Evolutionary conservation across 2,329 filamentous ascomycete species (phyloP).

Genomic region (Trichoderma cornu-damae): DNA sequence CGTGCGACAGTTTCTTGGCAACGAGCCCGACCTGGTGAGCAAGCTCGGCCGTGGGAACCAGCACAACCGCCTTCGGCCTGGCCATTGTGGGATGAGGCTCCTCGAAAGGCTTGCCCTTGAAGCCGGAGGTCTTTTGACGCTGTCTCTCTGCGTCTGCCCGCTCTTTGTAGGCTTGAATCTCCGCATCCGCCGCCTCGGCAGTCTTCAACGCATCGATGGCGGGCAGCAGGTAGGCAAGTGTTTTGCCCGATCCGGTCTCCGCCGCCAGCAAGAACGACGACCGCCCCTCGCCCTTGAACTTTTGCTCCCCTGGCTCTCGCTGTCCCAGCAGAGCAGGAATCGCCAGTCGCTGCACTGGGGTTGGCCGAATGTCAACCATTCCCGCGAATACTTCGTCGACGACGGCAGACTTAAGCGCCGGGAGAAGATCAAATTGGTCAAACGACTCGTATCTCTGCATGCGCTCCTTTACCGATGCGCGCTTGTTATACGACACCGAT

Average conservation of each 20-base stretch:
- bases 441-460: conserved; percentile 72
- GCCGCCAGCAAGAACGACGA: conserved; percentile 73
- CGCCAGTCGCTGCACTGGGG: conserved; percentile 81
- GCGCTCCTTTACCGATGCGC: conserved; percentile 46
- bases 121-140: conserved; percentile 48
- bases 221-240: conserved; percentile 84
- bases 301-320: conserved; percentile 29
- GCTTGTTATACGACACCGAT: conserved; percentile 68
- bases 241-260: conserved; percentile 96
- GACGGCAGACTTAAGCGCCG: conserved; percentile 65
- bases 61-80: conserved; percentile 74
- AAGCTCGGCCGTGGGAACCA: conserved; percentile 89
- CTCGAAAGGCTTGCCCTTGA: conserved; percentile 59
- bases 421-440: conserved; percentile 71
- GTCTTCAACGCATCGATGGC: conserved; percentile 79
- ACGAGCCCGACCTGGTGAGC: conserved; percentile 80
- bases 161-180: conserved; percentile 53
- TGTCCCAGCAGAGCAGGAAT: conserved; percentile 74
- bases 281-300: conserved; percentile 37
- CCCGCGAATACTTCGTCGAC: conserved; percentile 67
- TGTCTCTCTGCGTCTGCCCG: conserved; percentile 51
- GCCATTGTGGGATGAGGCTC: conserved; percentile 69
- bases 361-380: conserved; percentile 71
- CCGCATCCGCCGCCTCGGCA: conserved; percentile 58
- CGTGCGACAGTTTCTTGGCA: conserved; percentile 77